These are phyloP conservation scores for Pythium grandisporangium DNA, from an alignment of 352 stramenopile species.

Conservation along the genomic window DNA sequence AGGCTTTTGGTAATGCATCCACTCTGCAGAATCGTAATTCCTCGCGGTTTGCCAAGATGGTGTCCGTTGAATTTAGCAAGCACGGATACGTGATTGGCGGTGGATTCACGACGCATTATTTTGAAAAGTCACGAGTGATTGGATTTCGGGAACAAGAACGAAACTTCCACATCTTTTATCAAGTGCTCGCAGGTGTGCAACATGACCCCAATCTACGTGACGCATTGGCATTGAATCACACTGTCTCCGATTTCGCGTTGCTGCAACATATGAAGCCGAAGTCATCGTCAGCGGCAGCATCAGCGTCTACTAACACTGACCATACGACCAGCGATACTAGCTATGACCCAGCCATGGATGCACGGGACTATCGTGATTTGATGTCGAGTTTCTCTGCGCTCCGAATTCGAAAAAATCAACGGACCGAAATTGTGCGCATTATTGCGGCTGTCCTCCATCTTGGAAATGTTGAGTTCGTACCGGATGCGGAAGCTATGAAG, in stretches of 20 bases:
- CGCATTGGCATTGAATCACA: constrained; percentile 52
- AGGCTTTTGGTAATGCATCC: constrained; percentile 62
- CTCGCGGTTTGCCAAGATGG: constrained; percentile 77
- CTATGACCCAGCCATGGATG: constrained; percentile 42
- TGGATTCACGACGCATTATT: constrained; percentile 76
- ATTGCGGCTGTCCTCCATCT: constrained; percentile 66
- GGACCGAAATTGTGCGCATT: constrained; percentile 72
- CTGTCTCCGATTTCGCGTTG: constrained; percentile 45
- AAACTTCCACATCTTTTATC: constrained; percentile 94
- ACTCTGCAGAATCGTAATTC: constrained; percentile 60
- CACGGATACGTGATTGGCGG: constrained; percentile 69
- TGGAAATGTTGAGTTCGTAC: constrained; percentile 73
- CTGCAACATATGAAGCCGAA: too few relatives aligned
- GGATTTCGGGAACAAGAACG: constrained; percentile 62
- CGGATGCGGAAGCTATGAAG: constrained; percentile 24
- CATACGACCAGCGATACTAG: constrained; percentile 30
- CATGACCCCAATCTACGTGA: constrained; percentile 62
- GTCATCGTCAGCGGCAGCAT: too few relatives aligned
- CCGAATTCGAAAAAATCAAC: constrained; percentile 70
- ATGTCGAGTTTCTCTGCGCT: constrained; percentile 78
- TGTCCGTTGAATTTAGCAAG: constrained; percentile 73
- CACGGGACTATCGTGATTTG: constrained; percentile 63
- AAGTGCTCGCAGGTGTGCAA: constrained; percentile 73
- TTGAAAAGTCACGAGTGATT: constrained; percentile 82
- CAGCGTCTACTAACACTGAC: too few relatives aligned